Conservation (phyloP, 768 basidiomycete genomes). For the Agaricus blazei region DNA sequence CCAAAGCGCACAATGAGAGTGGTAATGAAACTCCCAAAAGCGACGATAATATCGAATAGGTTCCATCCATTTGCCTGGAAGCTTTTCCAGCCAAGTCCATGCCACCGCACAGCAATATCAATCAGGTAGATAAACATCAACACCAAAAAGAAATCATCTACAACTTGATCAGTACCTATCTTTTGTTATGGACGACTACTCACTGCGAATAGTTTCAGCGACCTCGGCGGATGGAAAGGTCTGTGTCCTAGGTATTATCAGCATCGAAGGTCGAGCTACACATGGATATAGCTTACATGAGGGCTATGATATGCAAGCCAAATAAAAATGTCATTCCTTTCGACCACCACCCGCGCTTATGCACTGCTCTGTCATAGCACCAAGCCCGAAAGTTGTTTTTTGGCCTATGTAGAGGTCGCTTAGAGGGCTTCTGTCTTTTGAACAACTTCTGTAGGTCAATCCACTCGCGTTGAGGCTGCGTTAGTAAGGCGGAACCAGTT, state of each 20-base stretch:
- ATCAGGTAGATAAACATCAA: slow-evolving; percentile 68
- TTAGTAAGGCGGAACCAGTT: slow-evolving; percentile 83
- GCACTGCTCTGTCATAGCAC: slow-evolving; percentile 89
- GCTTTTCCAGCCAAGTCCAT: slow-evolving; percentile 78
- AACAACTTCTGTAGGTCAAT: slow-evolving; percentile 89
- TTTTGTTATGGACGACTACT: slow-evolving; percentile 14
- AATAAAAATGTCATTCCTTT: slow-evolving; percentile 75
- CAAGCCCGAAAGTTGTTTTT: slow-evolving; percentile 55
- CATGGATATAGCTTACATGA: slow-evolving; percentile 55
- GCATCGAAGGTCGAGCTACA: not conserved
- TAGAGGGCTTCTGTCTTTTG: slow-evolving; percentile 80
- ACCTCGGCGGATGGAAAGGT: slow-evolving; percentile 52
- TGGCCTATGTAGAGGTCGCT: slow-evolving; percentile 65
- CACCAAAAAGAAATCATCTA: slow-evolving; percentile 74
- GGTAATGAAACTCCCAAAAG: slow-evolving; percentile 78
- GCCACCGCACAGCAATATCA: slow-evolving; percentile 74
- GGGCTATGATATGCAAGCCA: slow-evolving; percentile 70
- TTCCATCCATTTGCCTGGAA: slow-evolving; percentile 95
- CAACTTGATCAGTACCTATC: not conserved
- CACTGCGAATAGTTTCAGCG: slow-evolving; percentile 58
- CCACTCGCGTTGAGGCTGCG: slow-evolving; percentile 88
- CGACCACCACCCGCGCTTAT: slow-evolving; percentile 94
- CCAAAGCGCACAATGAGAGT: slow-evolving; percentile 67
- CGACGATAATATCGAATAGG: slow-evolving; percentile 79
- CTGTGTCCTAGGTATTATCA: slow-evolving; percentile 59